Percentiles rank a stretch among this genome's conserved stretches.
Conservation (phyloP, 2,329 filamentous ascomycete genomes). For the Sclerotinia minor region DNA sequence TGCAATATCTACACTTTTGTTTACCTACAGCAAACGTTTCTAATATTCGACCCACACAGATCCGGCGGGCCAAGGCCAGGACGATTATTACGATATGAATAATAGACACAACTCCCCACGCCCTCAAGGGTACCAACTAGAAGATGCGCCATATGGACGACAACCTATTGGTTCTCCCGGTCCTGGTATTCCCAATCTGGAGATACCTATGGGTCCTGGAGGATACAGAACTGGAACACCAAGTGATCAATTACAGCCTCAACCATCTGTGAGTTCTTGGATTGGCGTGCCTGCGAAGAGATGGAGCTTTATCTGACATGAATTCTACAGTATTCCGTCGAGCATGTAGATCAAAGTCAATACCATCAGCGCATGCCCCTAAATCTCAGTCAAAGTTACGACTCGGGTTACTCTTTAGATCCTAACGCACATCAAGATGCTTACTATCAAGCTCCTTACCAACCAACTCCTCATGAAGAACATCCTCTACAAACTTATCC, state of each 20-base stretch:
- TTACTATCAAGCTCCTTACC: conserved; percentile 82
- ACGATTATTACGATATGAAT: conserved; percentile 65
- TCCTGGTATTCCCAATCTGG: conserved; percentile 53
- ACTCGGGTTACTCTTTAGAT: conserved; percentile 71
- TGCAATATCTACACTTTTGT: conserved; percentile 29
- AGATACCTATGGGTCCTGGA: conserved; percentile 66
- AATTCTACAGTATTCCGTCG: conserved; percentile 62
- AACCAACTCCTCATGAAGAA: conserved; percentile 51
- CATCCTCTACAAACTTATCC: conserved; percentile 36
- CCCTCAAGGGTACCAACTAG: conserved; percentile 77
- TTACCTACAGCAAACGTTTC: conserved; percentile 27
- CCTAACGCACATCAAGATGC: conserved; percentile 85
- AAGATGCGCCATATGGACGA: conserved; percentile 53
- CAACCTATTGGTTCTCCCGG: conserved; percentile 30
- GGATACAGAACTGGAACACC: conserved; percentile 56
- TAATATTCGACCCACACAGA: conserved; percentile 34
- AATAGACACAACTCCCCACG: conserved; percentile 61
- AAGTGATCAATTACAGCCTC: conserved; percentile 75
- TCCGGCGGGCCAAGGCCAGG: conserved; percentile 46
- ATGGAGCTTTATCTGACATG: conserved; percentile 27
- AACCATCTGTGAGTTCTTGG: conserved; percentile 70
- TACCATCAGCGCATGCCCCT: conserved; percentile 55
- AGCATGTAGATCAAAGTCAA: conserved; percentile 64
- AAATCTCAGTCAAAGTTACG: conserved; percentile 51
- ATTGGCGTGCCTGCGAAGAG: conserved; percentile 12